A percentile compares a stretch with the other conserved stretches of the same genome.
These are phyloP conservation scores for Fusarium setosum DNA, from an alignment of 2,329 filamentous ascomycete species.

Conservation along the genomic window DNA sequence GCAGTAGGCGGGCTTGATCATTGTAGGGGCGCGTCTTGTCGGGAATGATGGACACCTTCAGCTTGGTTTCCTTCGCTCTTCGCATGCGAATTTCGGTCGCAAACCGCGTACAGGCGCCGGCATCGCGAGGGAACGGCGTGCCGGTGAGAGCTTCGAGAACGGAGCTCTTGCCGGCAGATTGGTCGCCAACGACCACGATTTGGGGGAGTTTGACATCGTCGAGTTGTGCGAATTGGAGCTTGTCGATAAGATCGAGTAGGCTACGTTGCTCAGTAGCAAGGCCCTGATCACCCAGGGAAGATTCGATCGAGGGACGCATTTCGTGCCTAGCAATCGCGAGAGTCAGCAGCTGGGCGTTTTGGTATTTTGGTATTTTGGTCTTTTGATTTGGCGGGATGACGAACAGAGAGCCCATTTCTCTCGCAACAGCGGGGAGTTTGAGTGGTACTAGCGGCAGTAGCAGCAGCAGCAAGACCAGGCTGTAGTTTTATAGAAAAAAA, in stretches of 20 bases:
- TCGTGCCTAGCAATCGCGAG: constrained; percentile 40
- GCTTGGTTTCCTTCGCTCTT: constrained; percentile 54
- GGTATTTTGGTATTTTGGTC: too few species aligned
- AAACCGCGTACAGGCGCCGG: constrained; percentile 71
- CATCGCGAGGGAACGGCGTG: constrained; percentile 69
- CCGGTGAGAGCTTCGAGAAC: constrained; percentile 73
- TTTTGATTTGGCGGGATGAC: constrained; percentile 37
- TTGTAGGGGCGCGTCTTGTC: constrained; percentile 59
- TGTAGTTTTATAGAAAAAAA: constrained; percentile 1
- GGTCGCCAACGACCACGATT: constrained; percentile 73
- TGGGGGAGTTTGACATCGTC: constrained; percentile 67
- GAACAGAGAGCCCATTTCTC: constrained; percentile 45
- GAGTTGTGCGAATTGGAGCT: constrained; percentile 64
- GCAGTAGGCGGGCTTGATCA: constrained; percentile 59
- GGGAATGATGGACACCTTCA: constrained; percentile 66
- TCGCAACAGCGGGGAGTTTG: constrained; percentile 18
- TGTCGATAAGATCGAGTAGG: constrained; percentile 68
- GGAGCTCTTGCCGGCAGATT: constrained; percentile 73
- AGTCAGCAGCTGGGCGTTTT: constrained; percentile 33
- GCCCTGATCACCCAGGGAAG: constrained; percentile 60
- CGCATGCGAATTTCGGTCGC: constrained; percentile 70
- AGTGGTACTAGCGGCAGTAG: neutral
- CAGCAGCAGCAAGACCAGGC: neutral
- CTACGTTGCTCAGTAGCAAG: constrained; percentile 65
- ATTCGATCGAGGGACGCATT: constrained; percentile 58